phyloP scores from a whole-genome alignment of 768 basidiomycete genomes.

The Tylopilus vinaceipallidus region DNA sequence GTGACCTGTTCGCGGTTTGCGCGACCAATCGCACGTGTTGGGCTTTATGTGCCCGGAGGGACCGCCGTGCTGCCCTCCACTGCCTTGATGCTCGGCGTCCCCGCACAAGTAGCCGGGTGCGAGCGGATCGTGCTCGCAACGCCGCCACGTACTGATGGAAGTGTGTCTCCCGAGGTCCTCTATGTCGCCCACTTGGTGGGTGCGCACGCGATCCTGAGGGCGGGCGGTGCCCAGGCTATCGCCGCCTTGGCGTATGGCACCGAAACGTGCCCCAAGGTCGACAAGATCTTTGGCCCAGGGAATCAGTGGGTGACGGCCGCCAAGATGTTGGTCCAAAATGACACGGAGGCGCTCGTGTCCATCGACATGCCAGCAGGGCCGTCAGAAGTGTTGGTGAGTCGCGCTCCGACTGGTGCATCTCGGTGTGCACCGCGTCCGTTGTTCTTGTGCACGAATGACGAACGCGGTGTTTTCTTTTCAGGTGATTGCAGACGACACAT shows the following conservation, averaged over 20 bases:
- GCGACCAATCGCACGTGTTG: slow-evolving; percentile 92
- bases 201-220: slow-evolving; percentile 86
- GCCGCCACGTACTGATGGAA: slow-evolving; percentile 91
- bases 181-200: slow-evolving; percentile 93
- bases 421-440: slow-evolving; percentile 49
- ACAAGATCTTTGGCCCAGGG: slow-evolving; percentile 99
- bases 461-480: slow-evolving; percentile 35
- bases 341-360: slow-evolving; percentile 91
- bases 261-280: slow-evolving; percentile 91
- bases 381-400: slow-evolving; percentile 88
- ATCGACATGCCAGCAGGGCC: slow-evolving; percentile 99
- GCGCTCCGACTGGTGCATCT: slow-evolving; percentile 42
- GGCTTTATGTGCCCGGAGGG: slow-evolving; percentile 95
- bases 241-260: slow-evolving; percentile 98
- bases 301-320: slow-evolving; percentile 99
- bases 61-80: slow-evolving; percentile 96
- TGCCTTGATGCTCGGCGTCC: slow-evolving; percentile 96
- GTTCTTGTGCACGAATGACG: slow-evolving; percentile 37
- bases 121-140: slow-evolving; percentile 90
- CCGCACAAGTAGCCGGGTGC: slow-evolving; percentile 96
- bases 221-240: slow-evolving; percentile 95
- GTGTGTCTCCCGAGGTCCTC: slow-evolving; percentile 94
- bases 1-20: slow-evolving; percentile 95
- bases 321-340: slow-evolving; percentile 99
- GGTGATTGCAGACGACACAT: slow-evolving; percentile 92